Percentiles rank a stretch among this genome's conserved stretches.
Conservation (phyloP, 2,329 filamentous ascomycete genomes). For the Aureobasidium melanogenum region DNA sequence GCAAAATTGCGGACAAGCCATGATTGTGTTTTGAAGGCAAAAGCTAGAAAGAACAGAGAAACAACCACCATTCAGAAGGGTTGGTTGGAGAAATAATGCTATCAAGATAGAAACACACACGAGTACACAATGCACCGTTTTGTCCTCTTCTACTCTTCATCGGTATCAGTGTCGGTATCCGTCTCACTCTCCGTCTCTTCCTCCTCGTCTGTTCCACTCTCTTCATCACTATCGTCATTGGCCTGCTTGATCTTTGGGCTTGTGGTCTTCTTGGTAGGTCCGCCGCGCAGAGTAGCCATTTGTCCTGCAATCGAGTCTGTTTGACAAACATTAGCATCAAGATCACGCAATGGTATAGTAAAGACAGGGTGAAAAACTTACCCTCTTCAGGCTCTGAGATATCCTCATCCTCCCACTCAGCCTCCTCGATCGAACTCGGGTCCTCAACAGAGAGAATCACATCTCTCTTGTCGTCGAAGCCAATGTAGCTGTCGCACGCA, state of each 20-base stretch:
- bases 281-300: slow-evolving; percentile 29
- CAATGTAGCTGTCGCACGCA: slow-evolving; percentile 89
- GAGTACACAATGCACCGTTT: background rate
- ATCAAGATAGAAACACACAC: background rate
- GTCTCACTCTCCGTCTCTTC: slow-evolving; percentile 26
- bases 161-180: slow-evolving; percentile 61
- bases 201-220: slow-evolving; percentile 29
- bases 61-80: too few species aligned
- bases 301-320: slow-evolving; percentile 30
- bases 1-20: too few species aligned
- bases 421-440: slow-evolving; percentile 69
- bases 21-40: too few species aligned
- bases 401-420: slow-evolving; percentile 54
- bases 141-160: slow-evolving; percentile 46
- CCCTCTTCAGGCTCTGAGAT: slow-evolving; percentile 98
- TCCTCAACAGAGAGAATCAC: slow-evolving; percentile 86
- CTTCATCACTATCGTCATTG: slow-evolving; percentile 27
- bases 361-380: slow-evolving; percentile 39
- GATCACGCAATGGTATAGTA: too few species aligned
- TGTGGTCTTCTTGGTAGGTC: slow-evolving; percentile 19
- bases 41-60: too few species aligned
- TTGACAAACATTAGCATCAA: slow-evolving; percentile 15
- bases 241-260: slow-evolving; percentile 5
- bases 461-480: slow-evolving; percentile 86
- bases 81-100: background rate